These are phyloP conservation scores for Cymodocea nodosa DNA, from an alignment of 116 monocot genomes.

Conservation along the genomic window DNA sequence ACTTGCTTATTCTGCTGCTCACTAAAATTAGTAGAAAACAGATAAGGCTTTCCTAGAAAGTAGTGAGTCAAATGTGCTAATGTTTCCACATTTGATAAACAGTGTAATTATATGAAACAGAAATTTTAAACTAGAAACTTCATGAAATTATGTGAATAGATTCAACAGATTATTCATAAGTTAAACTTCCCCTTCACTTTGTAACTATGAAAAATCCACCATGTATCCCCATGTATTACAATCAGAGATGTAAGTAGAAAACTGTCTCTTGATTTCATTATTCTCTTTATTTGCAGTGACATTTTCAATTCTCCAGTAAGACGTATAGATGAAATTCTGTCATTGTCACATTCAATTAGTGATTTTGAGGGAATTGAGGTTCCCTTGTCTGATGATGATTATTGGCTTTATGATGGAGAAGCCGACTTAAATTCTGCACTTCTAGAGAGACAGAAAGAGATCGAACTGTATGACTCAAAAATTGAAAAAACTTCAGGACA, in stretches of 20 bases:
- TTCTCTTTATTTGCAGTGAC: slow-evolving; percentile 36
- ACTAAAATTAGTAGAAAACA: too few relatives aligned
- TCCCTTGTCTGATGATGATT: slow-evolving; percentile 72
- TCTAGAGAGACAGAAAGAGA: slow-evolving; percentile 69
- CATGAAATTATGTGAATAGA: too few relatives aligned
- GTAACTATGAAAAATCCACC: too few relatives aligned
- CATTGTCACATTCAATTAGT: slow-evolving; percentile 25
- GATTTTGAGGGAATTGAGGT: slow-evolving; percentile 52
- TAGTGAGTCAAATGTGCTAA: too few relatives aligned
- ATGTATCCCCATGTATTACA: too few relatives aligned
- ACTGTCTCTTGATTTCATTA: background rate
- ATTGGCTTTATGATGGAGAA: slow-evolving; percentile 87
- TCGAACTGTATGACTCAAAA: slow-evolving; percentile 57
- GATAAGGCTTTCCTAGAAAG: too few relatives aligned
- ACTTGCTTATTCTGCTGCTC: too few relatives aligned
- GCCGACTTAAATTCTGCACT: slow-evolving; percentile 68
- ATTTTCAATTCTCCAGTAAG: slow-evolving; percentile 58
- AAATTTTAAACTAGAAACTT: too few relatives aligned
- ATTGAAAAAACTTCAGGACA: slow-evolving; percentile 20
- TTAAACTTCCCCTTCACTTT: too few relatives aligned
- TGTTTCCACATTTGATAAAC: too few relatives aligned
- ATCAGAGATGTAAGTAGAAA: background rate
- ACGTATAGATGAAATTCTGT: slow-evolving; percentile 80
- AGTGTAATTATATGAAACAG: too few relatives aligned
- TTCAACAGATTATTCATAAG: too few relatives aligned